Percentiles rank a stretch among this genome's conserved stretches.
Conservation (phyloP, 352 stramenopile species). For the Globisporangium nodosum region DNA sequence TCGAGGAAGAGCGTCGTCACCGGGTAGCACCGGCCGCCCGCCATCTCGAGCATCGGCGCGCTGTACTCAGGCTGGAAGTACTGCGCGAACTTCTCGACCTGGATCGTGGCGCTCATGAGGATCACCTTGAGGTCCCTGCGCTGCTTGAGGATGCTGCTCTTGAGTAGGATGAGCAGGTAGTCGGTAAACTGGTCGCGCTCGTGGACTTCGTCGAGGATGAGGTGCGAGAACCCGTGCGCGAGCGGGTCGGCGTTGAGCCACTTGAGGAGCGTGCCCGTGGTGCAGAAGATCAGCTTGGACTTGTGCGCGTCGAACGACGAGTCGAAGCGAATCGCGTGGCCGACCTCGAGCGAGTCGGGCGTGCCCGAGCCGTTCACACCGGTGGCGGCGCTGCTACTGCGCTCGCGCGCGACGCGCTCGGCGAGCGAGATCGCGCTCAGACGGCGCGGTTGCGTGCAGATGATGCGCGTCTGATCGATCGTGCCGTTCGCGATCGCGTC, state of each 20-base stretch:
- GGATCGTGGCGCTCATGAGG: constrained; percentile 96
- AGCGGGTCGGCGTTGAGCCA: constrained; percentile 76
- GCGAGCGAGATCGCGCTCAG: constrained; percentile 91
- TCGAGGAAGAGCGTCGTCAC: constrained; percentile 94
- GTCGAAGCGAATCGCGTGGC: constrained; percentile 93
- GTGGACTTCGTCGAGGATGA: constrained; percentile 97
- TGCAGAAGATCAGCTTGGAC: constrained; percentile 96
- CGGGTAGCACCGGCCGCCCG: constrained; percentile 81
- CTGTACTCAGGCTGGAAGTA: constrained; percentile 87
- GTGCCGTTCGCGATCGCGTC: constrained; percentile 63
- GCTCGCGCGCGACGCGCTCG: constrained; percentile 81
- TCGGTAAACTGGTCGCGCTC: constrained; percentile 95
- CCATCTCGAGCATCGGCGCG: constrained; percentile 73
- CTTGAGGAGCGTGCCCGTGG: constrained; percentile 91
- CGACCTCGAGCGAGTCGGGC: constrained; percentile 43
- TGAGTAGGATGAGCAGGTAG: constrained; percentile 94
- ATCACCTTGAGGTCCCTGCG: constrained; percentile 88
- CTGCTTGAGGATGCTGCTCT: constrained; percentile 76
- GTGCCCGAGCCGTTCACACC: constrained; percentile 5
- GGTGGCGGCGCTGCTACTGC: constrained; percentile 48
- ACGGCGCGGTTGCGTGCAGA: constrained; percentile 91
- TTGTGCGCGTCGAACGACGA: constrained; percentile 56
- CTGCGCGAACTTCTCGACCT: constrained; percentile 88
- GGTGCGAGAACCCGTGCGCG: constrained; percentile 82
- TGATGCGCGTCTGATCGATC: constrained; percentile 62